Conservation (phyloP, 768 basidiomycete genomes). For the Agaricus bisporus region DNA sequence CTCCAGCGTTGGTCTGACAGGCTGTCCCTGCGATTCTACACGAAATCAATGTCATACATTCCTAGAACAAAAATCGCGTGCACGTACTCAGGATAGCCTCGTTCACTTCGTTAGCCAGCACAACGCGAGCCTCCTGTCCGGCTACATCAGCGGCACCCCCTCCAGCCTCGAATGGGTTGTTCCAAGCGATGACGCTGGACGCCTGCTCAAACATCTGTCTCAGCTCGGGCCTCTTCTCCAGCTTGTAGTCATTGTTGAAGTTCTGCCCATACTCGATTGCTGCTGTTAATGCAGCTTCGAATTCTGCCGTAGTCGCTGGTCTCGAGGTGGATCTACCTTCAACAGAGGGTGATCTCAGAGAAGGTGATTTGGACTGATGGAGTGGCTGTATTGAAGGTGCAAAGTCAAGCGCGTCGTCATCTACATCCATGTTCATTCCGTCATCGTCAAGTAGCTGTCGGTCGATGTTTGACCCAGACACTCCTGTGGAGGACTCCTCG, state of each 20-base stretch:
- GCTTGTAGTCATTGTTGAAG: slow-evolving; percentile 62
- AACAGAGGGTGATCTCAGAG: slow-evolving; percentile 8
- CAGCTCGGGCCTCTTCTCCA: slow-evolving; percentile 56
- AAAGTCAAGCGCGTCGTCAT: slow-evolving; percentile 27
- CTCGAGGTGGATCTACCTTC: slow-evolving; percentile 11
- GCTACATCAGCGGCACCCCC: slow-evolving; percentile 64
- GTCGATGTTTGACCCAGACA: slow-evolving; percentile 5
- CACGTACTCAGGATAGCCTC: slow-evolving; percentile 73
- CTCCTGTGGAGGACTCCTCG: slow-evolving; percentile 23
- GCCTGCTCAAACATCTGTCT: slow-evolving; percentile 65
- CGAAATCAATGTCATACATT: slow-evolving; percentile 5
- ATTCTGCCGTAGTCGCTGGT: slow-evolving; percentile 21
- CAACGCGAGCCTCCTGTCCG: slow-evolving; percentile 57
- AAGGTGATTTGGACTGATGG: slow-evolving; percentile 2
- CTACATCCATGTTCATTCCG: slow-evolving; percentile 61
- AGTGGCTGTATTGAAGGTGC: slow-evolving; percentile 10
- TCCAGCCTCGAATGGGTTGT: slow-evolving; percentile 63
- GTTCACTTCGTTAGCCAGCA: slow-evolving; percentile 73
- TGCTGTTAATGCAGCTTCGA: slow-evolving; percentile 53
- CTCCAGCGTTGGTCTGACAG: slow-evolving; percentile 66
- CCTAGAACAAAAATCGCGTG: not conserved
- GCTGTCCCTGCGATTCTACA: slow-evolving; percentile 73
- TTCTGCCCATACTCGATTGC: slow-evolving; percentile 73
- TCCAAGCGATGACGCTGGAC: slow-evolving; percentile 75
- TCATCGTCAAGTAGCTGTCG: slow-evolving; percentile 30